phyloP scores from a whole-genome alignment of 345 rosid genomes.

The Anacardium occidentale region DNA sequence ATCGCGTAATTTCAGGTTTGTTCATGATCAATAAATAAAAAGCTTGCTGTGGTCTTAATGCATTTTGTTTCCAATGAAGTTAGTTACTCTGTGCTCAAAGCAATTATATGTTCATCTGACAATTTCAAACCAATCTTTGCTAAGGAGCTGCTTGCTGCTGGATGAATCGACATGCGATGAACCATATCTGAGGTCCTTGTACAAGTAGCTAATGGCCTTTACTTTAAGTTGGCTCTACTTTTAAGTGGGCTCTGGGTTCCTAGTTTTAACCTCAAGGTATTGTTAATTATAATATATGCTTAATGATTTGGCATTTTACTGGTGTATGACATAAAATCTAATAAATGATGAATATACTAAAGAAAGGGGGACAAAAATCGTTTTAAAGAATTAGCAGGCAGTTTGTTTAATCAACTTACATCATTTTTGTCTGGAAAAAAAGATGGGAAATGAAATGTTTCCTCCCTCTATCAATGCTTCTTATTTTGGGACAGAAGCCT shows the following conservation, averaged over 20 bases:
- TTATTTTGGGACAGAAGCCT: conserved; percentile 57
- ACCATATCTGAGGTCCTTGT: conserved; percentile 57
- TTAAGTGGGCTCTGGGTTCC: background rate
- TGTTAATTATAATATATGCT: background rate
- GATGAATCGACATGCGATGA: conserved; percentile 40
- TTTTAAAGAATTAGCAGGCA: background rate
- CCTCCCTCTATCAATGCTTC: background rate
- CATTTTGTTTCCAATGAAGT: background rate
- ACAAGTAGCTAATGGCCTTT: conserved; percentile 54
- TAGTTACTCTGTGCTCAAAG: background rate
- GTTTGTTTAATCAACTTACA: background rate
- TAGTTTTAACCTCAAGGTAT: background rate
- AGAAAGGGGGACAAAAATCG: background rate
- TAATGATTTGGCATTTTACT: background rate
- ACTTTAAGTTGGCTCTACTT: background rate
- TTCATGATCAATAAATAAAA: conserved; percentile 3
- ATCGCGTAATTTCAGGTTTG: conserved; percentile 65
- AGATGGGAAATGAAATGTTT: background rate
- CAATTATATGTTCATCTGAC: background rate
- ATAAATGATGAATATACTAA: background rate
- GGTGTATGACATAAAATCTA: background rate
- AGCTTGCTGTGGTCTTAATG: background rate
- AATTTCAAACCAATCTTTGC: conserved; percentile 4
- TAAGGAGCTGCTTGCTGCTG: conserved; percentile 62
- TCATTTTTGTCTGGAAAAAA: background rate